These are phyloP conservation scores for Wickerhamiella pararugosa DNA, from an alignment of 1,139 yeast species.

Conservation along the genomic window DNA sequence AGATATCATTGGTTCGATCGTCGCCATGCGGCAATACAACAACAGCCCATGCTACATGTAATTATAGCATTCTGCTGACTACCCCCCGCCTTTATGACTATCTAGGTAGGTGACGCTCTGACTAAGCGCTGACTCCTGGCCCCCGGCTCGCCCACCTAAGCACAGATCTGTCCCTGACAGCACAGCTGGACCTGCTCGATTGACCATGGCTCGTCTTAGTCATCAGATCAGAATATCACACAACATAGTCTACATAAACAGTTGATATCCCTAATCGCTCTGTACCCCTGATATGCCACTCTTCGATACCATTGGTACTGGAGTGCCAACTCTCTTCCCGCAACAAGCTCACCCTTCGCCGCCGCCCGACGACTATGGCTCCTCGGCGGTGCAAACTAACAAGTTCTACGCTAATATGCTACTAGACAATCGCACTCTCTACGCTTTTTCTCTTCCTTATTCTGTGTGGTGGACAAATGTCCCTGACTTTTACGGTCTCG, in stretches of 20 bases:
- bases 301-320: constrained; percentile 24
- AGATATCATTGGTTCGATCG: no score
- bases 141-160: no score
- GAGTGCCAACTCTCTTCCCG: constrained; percentile 39
- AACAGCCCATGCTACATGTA: no score
- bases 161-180: no score
- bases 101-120: no score
- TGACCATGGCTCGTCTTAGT: not conserved
- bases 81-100: no score
- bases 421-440: constrained; percentile 46
- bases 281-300: constrained; percentile 2
- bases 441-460: constrained; percentile 73
- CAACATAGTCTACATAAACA: not conserved
- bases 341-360: constrained; percentile 32
- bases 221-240: not conserved
- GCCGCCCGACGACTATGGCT: constrained; percentile 27
- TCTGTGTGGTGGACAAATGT: constrained; percentile 47
- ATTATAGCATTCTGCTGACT: no score
- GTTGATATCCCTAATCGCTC: not conserved
- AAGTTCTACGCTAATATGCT: constrained; percentile 57
- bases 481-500: constrained; percentile 37
- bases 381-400: constrained; percentile 38
- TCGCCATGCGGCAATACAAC: no score
- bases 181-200: not conserved
- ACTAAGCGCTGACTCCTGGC: no score